Conservation (phyloP, 2,329 filamentous ascomycete genomes). For the Aspergillus oerlinghausenensis region DNA sequence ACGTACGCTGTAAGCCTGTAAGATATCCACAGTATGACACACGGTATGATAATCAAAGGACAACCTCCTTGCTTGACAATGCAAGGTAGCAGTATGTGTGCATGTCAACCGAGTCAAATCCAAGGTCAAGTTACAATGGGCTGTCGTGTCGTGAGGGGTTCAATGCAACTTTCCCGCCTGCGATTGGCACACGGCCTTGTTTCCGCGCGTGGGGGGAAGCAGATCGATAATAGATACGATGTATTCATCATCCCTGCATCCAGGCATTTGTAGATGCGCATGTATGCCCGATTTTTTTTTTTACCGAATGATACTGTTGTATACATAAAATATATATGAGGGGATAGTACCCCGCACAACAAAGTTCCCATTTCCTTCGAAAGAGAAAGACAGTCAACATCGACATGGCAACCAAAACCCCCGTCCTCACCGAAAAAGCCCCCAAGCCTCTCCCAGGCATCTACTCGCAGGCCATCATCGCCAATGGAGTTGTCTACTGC, state of each 20-base stretch:
- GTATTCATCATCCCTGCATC: too few relatives aligned
- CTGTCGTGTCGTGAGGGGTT: neutral
- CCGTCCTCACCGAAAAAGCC: conserved; percentile 46
- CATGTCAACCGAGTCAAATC: neutral
- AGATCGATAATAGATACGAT: neutral
- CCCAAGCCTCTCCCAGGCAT: conserved; percentile 50
- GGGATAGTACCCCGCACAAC: neutral
- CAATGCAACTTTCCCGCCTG: neutral
- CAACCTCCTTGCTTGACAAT: neutral
- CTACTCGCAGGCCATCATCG: conserved; percentile 58
- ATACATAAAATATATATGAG: neutral
- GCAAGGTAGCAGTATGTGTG: neutral
- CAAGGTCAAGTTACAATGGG: neutral
- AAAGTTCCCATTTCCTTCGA: neutral
- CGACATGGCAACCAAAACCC: conserved; percentile 32
- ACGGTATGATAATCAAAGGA: neutral
- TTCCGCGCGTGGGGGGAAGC: neutral
- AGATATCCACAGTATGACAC: neutral
- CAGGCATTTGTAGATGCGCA: neutral
- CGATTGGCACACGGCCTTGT: neutral
- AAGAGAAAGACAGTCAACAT: neutral
- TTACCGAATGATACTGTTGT: neutral
- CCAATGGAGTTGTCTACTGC: conserved; percentile 67
- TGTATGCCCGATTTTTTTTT: neutral
- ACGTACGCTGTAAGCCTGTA: too few relatives aligned